Evolutionary conservation across 2,329 filamentous ascomycete genomes (phyloP).

Genomic region (Rhytidhysteron rufulum): DNA sequence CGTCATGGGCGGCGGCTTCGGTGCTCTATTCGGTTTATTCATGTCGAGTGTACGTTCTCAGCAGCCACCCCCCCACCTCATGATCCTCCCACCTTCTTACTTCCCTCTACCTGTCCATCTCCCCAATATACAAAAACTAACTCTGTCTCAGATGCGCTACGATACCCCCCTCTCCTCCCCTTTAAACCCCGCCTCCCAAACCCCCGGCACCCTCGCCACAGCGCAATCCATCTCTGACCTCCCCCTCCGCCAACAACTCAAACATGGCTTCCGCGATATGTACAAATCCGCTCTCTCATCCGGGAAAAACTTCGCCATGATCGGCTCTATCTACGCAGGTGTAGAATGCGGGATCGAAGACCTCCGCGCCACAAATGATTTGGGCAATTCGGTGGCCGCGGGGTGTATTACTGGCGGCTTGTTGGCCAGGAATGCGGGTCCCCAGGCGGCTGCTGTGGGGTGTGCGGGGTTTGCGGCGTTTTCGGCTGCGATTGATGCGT

Average conservation of each 20-base stretch:
- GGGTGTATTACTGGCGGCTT: conserved; percentile 91
- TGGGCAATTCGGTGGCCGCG: conserved; percentile 80
- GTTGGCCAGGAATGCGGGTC: conserved; percentile 79
- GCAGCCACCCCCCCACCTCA: background rate
- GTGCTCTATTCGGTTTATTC: conserved; percentile 92
- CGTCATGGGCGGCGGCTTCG: conserved; percentile 89
- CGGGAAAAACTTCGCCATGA: conserved; percentile 90
- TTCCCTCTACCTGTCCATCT: conserved; percentile 3
- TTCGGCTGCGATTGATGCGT: conserved; percentile 84
- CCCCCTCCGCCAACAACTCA: conserved; percentile 79
- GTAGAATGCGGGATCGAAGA: conserved; percentile 97
- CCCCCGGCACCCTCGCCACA: conserved; percentile 25
- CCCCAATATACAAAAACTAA: background rate
- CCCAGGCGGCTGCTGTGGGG: conserved; percentile 80
- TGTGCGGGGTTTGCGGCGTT: conserved; percentile 95
- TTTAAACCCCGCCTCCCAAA: conserved; percentile 20
- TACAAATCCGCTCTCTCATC: conserved; percentile 75
- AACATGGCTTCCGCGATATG: conserved; percentile 90
- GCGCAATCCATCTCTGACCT: conserved; percentile 54
- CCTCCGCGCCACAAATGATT: conserved; percentile 85
- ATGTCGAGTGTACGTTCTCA: conserved; percentile 81
- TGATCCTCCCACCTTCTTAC: background rate
- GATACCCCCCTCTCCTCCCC: conserved; percentile 70
- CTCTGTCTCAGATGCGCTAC: conserved; percentile 77
- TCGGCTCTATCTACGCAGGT: conserved; percentile 85